A percentile compares a stretch with the other conserved stretches of the same genome.
phyloP scores from a whole-genome alignment of 164 flowering plant genomes.

The Echeveria elegans region DNA sequence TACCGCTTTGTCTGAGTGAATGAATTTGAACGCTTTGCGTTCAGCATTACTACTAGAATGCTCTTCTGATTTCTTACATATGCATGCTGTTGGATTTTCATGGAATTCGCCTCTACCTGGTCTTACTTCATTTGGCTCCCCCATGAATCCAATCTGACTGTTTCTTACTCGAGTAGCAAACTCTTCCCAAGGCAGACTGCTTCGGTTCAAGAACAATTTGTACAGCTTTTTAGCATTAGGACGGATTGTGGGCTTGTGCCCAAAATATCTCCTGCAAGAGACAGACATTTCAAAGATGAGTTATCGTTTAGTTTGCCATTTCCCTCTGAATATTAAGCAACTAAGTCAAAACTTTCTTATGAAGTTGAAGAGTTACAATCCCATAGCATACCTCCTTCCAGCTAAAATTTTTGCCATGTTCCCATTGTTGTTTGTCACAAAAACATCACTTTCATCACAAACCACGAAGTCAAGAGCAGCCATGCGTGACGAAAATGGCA shows the following conservation, averaged over 20 bases:
- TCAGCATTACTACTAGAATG: constrained; percentile 19
- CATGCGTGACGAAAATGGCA: constrained; percentile 83
- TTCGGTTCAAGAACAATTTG: constrained; percentile 42
- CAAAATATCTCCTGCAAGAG: constrained; percentile 79
- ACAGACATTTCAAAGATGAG: not conserved
- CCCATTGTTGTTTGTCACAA: constrained; percentile 95
- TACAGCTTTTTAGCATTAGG: constrained; percentile 85
- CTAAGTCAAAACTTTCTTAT: not conserved
- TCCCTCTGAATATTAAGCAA: not conserved
- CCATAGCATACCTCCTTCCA: constrained; percentile 71
- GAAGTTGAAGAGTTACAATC: not conserved
- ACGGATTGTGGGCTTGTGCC: constrained; percentile 91
- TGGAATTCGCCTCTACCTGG: constrained; percentile 94
- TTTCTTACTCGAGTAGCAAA: constrained; percentile 60
- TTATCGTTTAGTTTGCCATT: not conserved
- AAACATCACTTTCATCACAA: constrained; percentile 91
- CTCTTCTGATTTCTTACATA: constrained; percentile 47
- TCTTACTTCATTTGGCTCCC: constrained; percentile 78
- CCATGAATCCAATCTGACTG: constrained; percentile 80
- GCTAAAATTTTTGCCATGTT: constrained; percentile 97
- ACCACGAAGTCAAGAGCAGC: constrained; percentile 97
- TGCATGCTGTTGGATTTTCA: constrained; percentile 88
- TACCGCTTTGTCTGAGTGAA: constrained; percentile 8
- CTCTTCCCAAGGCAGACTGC: constrained; percentile 78
- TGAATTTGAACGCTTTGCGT: not conserved